These are phyloP conservation scores for Przewalskia tangutica DNA, from an alignment of 257 asterid genomes.

Conservation along the genomic window DNA sequence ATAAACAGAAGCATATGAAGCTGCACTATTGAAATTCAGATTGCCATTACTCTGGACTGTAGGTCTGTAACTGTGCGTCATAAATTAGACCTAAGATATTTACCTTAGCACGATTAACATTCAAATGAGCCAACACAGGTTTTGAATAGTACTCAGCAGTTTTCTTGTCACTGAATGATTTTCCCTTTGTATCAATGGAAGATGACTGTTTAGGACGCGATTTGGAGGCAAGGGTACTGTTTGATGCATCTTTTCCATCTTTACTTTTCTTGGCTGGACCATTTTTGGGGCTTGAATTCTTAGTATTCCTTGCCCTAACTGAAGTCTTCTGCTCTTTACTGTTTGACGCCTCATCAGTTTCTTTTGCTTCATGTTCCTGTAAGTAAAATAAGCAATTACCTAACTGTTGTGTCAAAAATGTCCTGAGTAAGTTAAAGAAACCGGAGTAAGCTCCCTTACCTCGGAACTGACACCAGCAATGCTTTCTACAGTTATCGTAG, in stretches of 20 bases:
- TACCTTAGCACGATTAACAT: slow-evolving; percentile 19
- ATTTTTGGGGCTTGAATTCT: slow-evolving; percentile 14
- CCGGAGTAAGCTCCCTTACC: slow-evolving; percentile 1
- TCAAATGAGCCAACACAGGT: slow-evolving; percentile 6
- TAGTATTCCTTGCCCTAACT: slow-evolving; percentile 18
- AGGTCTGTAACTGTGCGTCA: background rate
- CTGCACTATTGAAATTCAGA: background rate
- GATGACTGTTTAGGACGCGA: slow-evolving; percentile 11
- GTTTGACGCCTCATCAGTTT: slow-evolving; percentile 9
- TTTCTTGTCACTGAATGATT: slow-evolving; percentile 18
- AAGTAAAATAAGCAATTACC: background rate
- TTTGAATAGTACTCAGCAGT: slow-evolving; percentile 16
- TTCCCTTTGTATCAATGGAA: slow-evolving; percentile 15
- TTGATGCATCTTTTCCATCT: slow-evolving; percentile 19
- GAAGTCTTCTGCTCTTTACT: slow-evolving; percentile 12
- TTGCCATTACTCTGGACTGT: background rate
- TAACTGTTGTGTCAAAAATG: background rate
- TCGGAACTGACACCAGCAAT: slow-evolving; percentile 8
- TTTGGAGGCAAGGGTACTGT: slow-evolving; percentile 13
- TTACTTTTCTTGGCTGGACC: slow-evolving; percentile 16
- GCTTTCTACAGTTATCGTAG: slow-evolving; percentile 8
- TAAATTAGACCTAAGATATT: background rate
- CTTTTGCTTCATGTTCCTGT: slow-evolving; percentile 15
- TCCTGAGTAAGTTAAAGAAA: background rate
- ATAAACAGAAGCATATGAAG: background rate